phyloP scores from a whole-genome alignment of 768 basidiomycete species.

The Suillus brevipes region DNA sequence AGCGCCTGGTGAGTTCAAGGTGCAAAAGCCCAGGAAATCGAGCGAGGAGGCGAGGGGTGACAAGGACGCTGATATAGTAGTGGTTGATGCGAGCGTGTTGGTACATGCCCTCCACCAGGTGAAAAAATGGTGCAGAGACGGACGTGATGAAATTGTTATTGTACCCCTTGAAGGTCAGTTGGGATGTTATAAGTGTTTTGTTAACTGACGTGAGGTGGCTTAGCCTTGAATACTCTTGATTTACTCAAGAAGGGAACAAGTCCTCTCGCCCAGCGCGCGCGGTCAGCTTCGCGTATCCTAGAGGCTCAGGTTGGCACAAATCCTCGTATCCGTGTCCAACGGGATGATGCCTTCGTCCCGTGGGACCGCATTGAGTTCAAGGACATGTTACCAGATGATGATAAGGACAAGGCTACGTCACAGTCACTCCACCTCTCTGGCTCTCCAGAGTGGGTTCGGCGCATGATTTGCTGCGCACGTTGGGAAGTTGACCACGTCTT shows the following conservation, averaged over 20 bases:
- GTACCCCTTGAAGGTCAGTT: constrained; percentile 84
- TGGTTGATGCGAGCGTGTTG: constrained; percentile 82
- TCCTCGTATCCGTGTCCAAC: constrained; percentile 77
- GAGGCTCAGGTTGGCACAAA: constrained; percentile 87
- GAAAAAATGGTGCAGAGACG: constrained; percentile 80
- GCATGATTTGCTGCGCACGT: constrained; percentile 78
- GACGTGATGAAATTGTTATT: constrained; percentile 75
- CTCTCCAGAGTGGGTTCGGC: constrained; percentile 83
- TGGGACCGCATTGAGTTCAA: constrained; percentile 74
- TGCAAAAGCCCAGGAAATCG: constrained; percentile 19
- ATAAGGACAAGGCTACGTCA: constrained; percentile 25
- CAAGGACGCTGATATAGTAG: constrained; percentile 74
- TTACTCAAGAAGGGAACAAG: constrained; percentile 89
- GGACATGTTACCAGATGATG: constrained; percentile 29
- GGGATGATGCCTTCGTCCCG: constrained; percentile 77
- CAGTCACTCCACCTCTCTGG: constrained; percentile 30
- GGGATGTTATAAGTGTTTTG: background rate
- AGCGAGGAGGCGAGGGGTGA: constrained; percentile 29
- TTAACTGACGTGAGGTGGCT: constrained; percentile 11
- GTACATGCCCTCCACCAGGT: constrained; percentile 76
- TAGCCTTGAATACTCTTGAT: constrained; percentile 90
- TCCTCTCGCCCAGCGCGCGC: constrained; percentile 76
- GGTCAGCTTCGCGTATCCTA: constrained; percentile 83
- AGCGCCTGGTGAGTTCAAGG: constrained; percentile 21
- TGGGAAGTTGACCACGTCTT: constrained; percentile 69